These are phyloP conservation scores for Cucurbita pepo DNA, from an alignment of 306 rosid species.

Conservation along the genomic window DNA sequence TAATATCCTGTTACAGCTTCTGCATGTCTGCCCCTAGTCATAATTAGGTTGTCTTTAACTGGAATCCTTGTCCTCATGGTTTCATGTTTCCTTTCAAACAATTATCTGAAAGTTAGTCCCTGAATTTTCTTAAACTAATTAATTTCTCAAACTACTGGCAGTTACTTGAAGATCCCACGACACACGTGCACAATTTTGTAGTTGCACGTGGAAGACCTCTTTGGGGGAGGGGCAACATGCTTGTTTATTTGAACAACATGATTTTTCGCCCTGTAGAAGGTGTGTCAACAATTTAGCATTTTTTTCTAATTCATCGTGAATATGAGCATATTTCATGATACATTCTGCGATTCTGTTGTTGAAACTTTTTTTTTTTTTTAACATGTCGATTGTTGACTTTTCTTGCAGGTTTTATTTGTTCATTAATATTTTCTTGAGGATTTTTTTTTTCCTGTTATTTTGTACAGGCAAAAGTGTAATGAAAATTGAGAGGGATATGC, in stretches of 20 bases:
- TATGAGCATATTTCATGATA: neutral
- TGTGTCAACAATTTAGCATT: slow-evolving; percentile 18
- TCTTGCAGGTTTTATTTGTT: neutral
- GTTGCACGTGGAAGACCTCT: slow-evolving; percentile 61
- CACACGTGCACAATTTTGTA: slow-evolving; percentile 40
- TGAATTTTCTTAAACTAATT: neutral
- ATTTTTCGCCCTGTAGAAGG: slow-evolving; percentile 54
- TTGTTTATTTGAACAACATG: slow-evolving; percentile 59
- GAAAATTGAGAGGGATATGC: slow-evolving; percentile 37
- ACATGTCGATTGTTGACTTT: neutral
- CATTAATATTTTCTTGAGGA: neutral
- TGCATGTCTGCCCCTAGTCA: neutral
- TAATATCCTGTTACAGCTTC: neutral
- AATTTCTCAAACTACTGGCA: slow-evolving; percentile 14
- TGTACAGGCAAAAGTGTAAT: slow-evolving; percentile 45
- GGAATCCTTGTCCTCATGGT: neutral
- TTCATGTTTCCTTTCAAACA: neutral
- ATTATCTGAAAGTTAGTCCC: neutral
- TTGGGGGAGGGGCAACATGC: slow-evolving; percentile 55
- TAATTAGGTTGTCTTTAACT: neutral
- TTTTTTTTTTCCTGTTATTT: neutral
- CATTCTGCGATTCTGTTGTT: neutral
- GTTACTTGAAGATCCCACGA: slow-evolving; percentile 57
- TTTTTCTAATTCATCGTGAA: neutral
- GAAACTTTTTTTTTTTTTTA: neutral